Evolutionary conservation across 2,329 filamentous ascomycete genomes (phyloP).

Genomic region (Capronia epimyces): DNA sequence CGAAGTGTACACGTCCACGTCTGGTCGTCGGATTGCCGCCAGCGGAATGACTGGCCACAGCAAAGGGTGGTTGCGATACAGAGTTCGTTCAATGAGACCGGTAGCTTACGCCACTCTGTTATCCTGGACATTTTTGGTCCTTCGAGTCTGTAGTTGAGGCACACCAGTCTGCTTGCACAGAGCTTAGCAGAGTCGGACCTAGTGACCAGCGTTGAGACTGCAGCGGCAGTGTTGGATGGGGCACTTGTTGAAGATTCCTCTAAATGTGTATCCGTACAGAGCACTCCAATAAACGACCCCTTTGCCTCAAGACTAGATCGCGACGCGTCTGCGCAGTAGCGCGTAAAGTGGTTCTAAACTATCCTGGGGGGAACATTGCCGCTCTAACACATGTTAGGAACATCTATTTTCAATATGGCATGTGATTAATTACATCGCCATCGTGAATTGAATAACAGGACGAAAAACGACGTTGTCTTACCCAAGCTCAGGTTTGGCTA

Average conservation of each 20-base stretch:
- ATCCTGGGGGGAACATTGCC: background rate
- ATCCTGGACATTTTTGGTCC: constrained; percentile 37
- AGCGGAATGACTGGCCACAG: constrained; percentile 91
- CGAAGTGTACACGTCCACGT: constrained; percentile 88
- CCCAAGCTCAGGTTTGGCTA: no score
- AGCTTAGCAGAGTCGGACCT: background rate
- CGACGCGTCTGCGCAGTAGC: background rate
- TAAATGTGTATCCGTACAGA: background rate
- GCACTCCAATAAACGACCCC: no score
- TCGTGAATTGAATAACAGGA: no score
- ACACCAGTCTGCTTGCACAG: no score
- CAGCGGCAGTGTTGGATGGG: no score
- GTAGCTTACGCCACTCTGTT: constrained; percentile 82
- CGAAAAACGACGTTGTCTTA: no score
- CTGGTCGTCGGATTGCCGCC: constrained; percentile 72
- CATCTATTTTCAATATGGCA: no score
- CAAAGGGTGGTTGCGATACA: constrained; percentile 91
- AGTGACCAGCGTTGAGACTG: no score
- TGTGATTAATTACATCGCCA: no score
- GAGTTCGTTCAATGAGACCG: constrained; percentile 74
- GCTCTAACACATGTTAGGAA: no score
- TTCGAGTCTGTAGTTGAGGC: no score
- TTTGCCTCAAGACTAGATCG: background rate
- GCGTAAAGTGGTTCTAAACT: background rate
- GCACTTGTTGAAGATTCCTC: background rate